Evolutionary conservation across 495 filamentous ascomycete genomes (phyloP), one percentile per base, ranked within the genome.

Genomic region (Penicillium herquei): DNA sequence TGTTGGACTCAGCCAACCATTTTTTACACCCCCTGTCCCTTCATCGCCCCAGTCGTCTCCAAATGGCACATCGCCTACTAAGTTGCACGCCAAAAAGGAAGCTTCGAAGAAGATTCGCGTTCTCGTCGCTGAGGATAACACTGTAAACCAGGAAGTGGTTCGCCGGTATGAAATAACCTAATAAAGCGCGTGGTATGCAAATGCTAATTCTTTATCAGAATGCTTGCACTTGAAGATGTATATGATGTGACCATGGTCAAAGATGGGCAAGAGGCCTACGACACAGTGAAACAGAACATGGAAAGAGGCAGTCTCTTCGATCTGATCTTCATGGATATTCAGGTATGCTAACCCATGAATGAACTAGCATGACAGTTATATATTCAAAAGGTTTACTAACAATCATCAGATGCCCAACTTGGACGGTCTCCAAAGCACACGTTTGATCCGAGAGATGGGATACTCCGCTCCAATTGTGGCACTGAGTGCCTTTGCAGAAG

Each of bases 61-160:
- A 46, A 46, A 40, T 39, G 18, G 39, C 21, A 26, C 21, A 26
- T 26, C 21, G 21, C 21, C 21, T 26, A 26, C 21, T 26, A 26
- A 26, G 4, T 4, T 26, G 21, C 21, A 26, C 21, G 21, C 21
- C 4, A 26, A 26, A 26, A 26, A 73, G 70, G 80, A 58, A 16
- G 40, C 33, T 7, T 37, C 57, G 0, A 63, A 81, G 21, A 90
- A 85, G 64, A 78, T 95, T 26, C 84, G 87, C 31, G 89, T 96
- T 6, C 74, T 97, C n/a, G 92, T 97, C 18, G 92, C 92, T 0
- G 92, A 97, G 65, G 92, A 97, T 73, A 97, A 97, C 65, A 85
- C 85, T 32, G 91, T 92, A n/a, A 97, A 97, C 65, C 89, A 95
- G 63, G 90, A 96, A 63, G 92, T 97, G 13, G 91, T 96, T 31